phyloP scores from a whole-genome alignment of 257 asterid genomes.

The Capsicum chinense region DNA sequence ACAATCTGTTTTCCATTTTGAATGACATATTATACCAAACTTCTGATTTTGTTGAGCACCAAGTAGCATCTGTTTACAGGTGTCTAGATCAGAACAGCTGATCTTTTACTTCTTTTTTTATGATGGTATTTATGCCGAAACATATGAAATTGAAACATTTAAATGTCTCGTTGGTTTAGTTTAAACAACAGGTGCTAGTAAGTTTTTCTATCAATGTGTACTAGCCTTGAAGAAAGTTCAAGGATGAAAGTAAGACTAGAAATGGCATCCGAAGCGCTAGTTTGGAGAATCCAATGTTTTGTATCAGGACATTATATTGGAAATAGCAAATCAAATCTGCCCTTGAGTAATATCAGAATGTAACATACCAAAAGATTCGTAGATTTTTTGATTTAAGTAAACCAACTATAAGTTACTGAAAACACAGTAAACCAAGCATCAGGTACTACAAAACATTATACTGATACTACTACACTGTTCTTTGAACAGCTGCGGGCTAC shows the following conservation, averaged over 20 bases:
- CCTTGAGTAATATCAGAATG: neutral
- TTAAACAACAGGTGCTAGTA: neutral
- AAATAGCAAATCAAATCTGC: neutral
- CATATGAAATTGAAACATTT: no score
- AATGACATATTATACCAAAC: neutral
- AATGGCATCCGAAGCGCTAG: neutral
- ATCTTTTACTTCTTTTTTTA: no score
- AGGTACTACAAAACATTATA: neutral
- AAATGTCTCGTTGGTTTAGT: neutral
- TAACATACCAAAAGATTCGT: neutral
- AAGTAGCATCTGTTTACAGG: neutral
- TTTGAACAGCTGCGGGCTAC: conserved; percentile 81
- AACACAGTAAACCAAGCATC: conserved; percentile 19
- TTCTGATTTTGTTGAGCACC: neutral
- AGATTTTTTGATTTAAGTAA: neutral
- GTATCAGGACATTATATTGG: neutral
- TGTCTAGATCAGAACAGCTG: no score
- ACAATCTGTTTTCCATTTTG: neutral
- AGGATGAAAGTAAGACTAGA: neutral
- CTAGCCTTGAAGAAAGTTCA: neutral
- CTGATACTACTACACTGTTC: conserved; percentile 2
- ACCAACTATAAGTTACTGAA: neutral
- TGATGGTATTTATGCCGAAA: no score
- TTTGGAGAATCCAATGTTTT: neutral
- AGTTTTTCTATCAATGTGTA: neutral